Evolutionary conservation across 108 stramenopile genomes (phyloP), one percentile per base, ranked within the genome.

Genomic region (Asterionellopsis glacialis): DNA sequence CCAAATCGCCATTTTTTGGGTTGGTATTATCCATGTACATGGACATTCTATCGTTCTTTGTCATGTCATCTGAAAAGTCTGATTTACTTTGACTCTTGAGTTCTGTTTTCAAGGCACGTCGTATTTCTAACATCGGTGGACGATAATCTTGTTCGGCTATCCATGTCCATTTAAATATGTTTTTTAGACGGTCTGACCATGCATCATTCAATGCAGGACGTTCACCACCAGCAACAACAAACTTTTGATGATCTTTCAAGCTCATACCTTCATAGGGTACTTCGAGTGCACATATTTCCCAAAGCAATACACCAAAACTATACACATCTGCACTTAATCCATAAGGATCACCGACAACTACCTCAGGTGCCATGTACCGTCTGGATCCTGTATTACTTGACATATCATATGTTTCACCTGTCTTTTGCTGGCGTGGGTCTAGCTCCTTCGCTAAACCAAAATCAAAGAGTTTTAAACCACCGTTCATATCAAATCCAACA

Each of bases 331-430:
- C 75, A 12, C 68, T 62, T 39, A 76, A 56, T 41, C 53, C 55
- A 14, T 72, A 72, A 23, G 27, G 70, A 40, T 42, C 56, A 13
- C 56, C 16, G 1, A 19, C 16, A 4, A 16, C 26, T 5, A 57
- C 56, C 16, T 41, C 63, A 4, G 40, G 80, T 49, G 77, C 59
- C 84, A 81, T 85, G 69, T 81, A 93, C 33, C 88, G 81, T 16
- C 84, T 69, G 18, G 74, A 76, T 18, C 91, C 91, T 25, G 88
- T 88, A 55, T 83, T 78, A 27, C 82, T 80, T 14, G 91, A 86
- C 24, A 93, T 67, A 51, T 84, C 78, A 65, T 87, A 92, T 49
- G 83, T 74, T 24, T 80, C 86, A 23, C 66, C 69, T 45, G 68
- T 63, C 51, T 81, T 80, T 43, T 68, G 52, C 4, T 40, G 15